Evolutionary conservation across 2,329 filamentous ascomycete species (phyloP).

Genomic region (Geosmithia flava): DNA sequence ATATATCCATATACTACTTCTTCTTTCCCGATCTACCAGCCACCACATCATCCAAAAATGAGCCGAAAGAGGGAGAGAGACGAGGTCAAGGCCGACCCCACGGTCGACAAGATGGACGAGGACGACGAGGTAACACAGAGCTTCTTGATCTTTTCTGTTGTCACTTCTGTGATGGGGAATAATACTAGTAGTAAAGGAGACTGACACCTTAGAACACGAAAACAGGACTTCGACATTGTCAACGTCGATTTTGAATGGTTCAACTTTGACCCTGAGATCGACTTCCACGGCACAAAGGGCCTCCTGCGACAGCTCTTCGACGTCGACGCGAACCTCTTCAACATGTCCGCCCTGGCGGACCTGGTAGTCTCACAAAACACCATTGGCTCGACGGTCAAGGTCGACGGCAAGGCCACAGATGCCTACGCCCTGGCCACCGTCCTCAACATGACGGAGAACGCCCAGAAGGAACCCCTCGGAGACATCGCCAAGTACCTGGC

Average conservation of each 20-base stretch:
- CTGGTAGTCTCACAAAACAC: conserved; percentile 76
- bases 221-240: conserved; percentile 76
- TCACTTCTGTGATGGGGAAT: background rate
- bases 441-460: conserved; percentile 70
- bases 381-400: conserved; percentile 90
- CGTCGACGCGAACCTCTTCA: conserved; percentile 71
- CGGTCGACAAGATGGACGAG: conserved; percentile 35
- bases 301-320: conserved; percentile 88
- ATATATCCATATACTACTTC: background rate
- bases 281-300: conserved; percentile 90
- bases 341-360: conserved; percentile 77
- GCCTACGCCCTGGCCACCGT: conserved; percentile 88
- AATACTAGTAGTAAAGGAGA: too few relatives aligned
- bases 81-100: conserved; percentile 21
- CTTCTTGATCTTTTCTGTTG: background rate
- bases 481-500: conserved; percentile 61
- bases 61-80: conserved; percentile 39
- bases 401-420: conserved; percentile 87
- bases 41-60: conserved; percentile 16
- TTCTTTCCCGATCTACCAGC: background rate
- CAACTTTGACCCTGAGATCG: conserved; percentile 77
- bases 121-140: conserved; percentile 34
- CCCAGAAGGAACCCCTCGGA: conserved; percentile 60
- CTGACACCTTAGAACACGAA: background rate
- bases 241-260: conserved; percentile 99